Evolutionary conservation across 768 basidiomycete species (phyloP), one percentile per base, ranked within the genome.

Genomic region (Boletus rubescentipes): DNA sequence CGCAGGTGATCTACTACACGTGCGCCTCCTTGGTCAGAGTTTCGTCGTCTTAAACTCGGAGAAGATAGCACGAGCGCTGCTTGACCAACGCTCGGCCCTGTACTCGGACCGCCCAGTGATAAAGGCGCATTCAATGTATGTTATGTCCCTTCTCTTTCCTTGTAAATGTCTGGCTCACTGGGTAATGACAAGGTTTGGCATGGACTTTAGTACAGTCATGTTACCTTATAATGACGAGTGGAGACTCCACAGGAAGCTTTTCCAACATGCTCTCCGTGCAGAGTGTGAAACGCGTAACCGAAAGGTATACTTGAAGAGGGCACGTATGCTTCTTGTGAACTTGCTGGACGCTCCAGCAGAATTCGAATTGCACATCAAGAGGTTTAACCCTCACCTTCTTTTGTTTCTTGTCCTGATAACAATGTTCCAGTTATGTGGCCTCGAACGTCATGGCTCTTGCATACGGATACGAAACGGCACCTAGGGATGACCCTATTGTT

Each of bases 161-260:
- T 4, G 21, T 40, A 29, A n/a, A 36, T 47, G 9, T 20, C 15
- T 20, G 5, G 35, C 32, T 57, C 31, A 52, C 40, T 20, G 8
- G 38, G 12, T n/a, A 5, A 46, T 23, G 18, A 16, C n/a, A 35
- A 68, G 68, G 38, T 70, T 61, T 34, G 64, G 68, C 30, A 46
- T 64, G 52, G 56, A 62, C 20, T 68, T 72, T 18, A 68, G 58
- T 45, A 64, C 66, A 10, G 61, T 61, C 43, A 55, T 64, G 44
- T 50, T 70, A 29, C 63, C 68, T 15, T 72, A 71, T 30, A 62
- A 67, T 30, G 60, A 65, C 21, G 55, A 61, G 30, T 72, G 70
- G 72, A 65, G 51, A 26, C 58, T 63, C 9, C 72, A 72, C 43
- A 65, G 70, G 40, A 66, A 62, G 43, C 49, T 68, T 18, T 63